Base-by-base conservation (phyloP, 2,329 filamentous ascomycete genomes). In the Rhinocladiella mackenziei region DNA sequence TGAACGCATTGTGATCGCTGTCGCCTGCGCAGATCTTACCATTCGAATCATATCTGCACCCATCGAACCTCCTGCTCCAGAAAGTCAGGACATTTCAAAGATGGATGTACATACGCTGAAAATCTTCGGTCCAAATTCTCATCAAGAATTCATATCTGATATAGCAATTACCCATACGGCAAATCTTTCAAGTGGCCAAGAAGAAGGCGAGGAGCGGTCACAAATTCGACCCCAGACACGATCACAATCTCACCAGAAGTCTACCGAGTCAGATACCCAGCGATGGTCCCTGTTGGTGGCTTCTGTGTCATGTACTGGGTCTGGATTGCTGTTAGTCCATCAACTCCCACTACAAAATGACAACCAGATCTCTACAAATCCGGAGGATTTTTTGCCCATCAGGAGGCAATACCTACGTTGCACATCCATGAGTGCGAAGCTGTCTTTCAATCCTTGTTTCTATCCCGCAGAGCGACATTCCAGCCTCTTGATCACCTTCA, bases 11-110 rank as follows among this genome's bases (percentile, higher is more conserved):
- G 65, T 79, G 17, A 65, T 81, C 26, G 68, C 72, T 1, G 72
- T 73, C 3, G 69, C 73, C 11, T 81, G 77, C 51, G 69, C 73
- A 11, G 78, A 83, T 57, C 72, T 70, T 10, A 75, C 70, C n/a
- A 66, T 78, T 8, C 69, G 73, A 20, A 55, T 82, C 35, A 65
- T 82, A 15, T 71, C 71, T 3, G 56, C 80, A 13, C 77, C 78
- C 3, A 63, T 81, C 17, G 59, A 60, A 9, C 76, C 77, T 35
- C 76, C 77, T 17, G 67, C 73, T 28, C 62, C 66, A 14, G 55
- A 60, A 2, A 59, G 63, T 19, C 64, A 64, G 19, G 59, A 69
- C 37, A 45, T 60, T 4, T 54, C 59, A 9, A 59, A 58, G 25
- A 60, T 60, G 54, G 66, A 67, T n/a, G 67, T 76, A 36, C 68